A percentile compares a stretch with the other conserved stretches of the same genome.
phyloP scores from a whole-genome alignment of 148 eudicot species.

The Limonium bicolor region DNA sequence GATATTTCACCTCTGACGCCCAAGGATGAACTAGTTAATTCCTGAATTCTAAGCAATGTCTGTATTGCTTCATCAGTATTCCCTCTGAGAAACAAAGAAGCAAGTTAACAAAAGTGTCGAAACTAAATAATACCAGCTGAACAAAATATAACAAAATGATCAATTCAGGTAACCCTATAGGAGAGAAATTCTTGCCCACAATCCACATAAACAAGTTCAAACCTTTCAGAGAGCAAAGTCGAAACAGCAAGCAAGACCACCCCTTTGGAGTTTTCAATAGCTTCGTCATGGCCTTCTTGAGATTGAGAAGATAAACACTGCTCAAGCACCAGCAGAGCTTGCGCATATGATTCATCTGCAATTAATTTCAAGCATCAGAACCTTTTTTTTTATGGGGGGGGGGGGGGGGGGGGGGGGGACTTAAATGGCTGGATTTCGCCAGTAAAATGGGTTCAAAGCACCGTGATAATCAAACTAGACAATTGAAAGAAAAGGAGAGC shows the following conservation, averaged over 20 bases:
- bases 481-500: background rate
- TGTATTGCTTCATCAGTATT: conserved; percentile 61
- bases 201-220: background rate
- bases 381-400: no score
- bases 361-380: no score
- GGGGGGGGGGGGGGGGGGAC: no score
- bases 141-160: no score
- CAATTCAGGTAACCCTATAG: no score
- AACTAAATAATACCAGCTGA: background rate
- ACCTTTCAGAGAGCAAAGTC: conserved; percentile 67
- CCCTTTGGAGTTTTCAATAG: conserved; percentile 42
- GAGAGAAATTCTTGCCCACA: background rate
- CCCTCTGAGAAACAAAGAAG: conserved; percentile 29
- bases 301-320: conserved; percentile 64
- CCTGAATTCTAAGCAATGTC: conserved; percentile 41
- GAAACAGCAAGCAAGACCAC: conserved; percentile 68
- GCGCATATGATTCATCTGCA: conserved; percentile 66
- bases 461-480: background rate
- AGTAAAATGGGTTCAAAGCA: no score
- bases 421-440: no score
- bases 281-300: conserved; percentile 23
- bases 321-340: conserved; percentile 60
- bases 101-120: no score
- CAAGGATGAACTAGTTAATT: conserved; percentile 33
- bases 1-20: conserved; percentile 44